phyloP scores from a whole-genome alignment of 768 basidiomycete species.

The Paxillus ammoniavirescens region DNA sequence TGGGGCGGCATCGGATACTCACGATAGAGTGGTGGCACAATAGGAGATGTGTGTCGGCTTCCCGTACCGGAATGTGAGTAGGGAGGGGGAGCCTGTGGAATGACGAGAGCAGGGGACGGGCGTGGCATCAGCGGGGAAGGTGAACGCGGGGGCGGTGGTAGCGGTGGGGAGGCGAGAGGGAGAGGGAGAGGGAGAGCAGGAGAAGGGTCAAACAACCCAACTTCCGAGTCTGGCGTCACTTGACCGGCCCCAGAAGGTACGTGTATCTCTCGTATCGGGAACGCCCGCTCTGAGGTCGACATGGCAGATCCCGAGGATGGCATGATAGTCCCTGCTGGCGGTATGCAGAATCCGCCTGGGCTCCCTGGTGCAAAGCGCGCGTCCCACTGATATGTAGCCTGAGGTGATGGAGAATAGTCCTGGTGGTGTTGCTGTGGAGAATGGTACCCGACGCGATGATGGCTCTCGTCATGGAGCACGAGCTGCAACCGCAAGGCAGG shows the following conservation, averaged over 20 bases:
- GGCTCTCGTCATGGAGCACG: conserved; percentile 1
- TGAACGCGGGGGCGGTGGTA: conserved; percentile 7
- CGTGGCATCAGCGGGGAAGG: conserved; percentile 13
- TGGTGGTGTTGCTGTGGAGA: conserved; percentile 7
- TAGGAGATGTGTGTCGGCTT: conserved; percentile 8
- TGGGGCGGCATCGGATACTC: conserved; percentile 15
- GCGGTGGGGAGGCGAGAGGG: conserved; percentile 11
- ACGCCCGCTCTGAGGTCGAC: conserved; percentile 18
- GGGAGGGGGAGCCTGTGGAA: conserved; percentile 5
- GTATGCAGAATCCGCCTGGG: conserved; percentile 12
- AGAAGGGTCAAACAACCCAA: conserved; percentile 7
- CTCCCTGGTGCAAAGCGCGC: conserved; percentile 5
- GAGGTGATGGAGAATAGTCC: conserved; percentile 3
- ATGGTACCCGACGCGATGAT: conserved; percentile 12
- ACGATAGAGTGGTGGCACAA: conserved; percentile 20
- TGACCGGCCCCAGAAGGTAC: conserved; percentile 4
- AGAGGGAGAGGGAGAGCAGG: conserved; percentile 11
- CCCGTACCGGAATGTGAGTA: neutral
- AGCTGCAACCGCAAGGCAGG: conserved; percentile 7
- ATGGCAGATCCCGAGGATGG: conserved; percentile 26
- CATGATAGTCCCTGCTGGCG: conserved; percentile 25
- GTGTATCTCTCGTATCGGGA: conserved; percentile 13
- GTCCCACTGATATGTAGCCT: conserved; percentile 11
- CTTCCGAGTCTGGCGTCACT: conserved; percentile 4
- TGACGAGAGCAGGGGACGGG: conserved; percentile 11